Conservation (phyloP, 2,329 filamentous ascomycete species). For the Akanthomyces lecanii region DNA sequence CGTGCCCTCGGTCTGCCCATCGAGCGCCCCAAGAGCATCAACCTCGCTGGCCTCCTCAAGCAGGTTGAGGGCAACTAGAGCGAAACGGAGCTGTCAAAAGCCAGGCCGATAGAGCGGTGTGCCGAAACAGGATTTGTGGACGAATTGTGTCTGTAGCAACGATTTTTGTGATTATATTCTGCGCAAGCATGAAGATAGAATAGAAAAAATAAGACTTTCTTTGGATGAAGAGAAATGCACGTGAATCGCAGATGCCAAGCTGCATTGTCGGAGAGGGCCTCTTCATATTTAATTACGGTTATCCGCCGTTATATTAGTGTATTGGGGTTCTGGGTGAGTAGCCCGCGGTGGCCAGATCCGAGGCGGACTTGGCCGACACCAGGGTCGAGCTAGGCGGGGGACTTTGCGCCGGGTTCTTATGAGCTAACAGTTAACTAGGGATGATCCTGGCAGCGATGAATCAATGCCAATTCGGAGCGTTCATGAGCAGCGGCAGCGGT, state of each 20-base stretch:
- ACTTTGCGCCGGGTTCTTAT: not conserved
- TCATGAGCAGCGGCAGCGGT: too few species aligned
- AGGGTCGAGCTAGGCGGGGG: not conserved
- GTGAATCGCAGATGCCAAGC: not conserved
- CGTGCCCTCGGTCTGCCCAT: constrained; percentile 90
- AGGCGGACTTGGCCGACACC: constrained; percentile 4
- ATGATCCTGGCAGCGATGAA: too few species aligned
- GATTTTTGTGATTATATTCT: constrained; percentile 7
- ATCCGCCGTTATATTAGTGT: constrained; percentile 1
- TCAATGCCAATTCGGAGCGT: too few species aligned
- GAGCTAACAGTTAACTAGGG: not conserved
- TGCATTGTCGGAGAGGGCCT: not conserved
- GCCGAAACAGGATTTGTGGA: not conserved
- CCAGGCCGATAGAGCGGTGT: not conserved
- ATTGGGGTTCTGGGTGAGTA: not conserved
- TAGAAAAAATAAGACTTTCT: constrained; percentile 4
- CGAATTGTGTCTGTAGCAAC: constrained; percentile 4
- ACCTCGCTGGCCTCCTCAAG: constrained; percentile 80
- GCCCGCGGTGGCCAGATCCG: constrained; percentile 3
- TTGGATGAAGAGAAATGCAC: not conserved
- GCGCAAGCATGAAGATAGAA: not conserved
- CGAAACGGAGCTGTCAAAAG: not conserved
- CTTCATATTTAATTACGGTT: not conserved
- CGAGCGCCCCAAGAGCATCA: constrained; percentile 96
- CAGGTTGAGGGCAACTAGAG: constrained; percentile 46